Evolutionary conservation across 805 yeast genomes (phyloP).

Genomic region (Suhomyces emberorum): DNA sequence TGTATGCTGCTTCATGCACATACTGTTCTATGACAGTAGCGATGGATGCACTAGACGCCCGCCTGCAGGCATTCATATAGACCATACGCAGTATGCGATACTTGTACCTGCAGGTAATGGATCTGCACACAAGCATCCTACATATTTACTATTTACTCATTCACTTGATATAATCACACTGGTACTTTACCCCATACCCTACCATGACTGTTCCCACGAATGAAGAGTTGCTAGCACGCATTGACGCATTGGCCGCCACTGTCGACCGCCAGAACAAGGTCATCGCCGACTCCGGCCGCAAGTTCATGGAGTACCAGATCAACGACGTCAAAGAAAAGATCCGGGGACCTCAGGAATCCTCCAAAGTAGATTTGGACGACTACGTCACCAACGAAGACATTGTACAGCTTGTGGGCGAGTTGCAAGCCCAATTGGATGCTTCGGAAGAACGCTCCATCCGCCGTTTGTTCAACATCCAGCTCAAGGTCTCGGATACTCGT

Average conservation of each 20-base stretch:
- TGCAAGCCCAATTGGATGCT: constrained; percentile 81
- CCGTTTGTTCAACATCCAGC: constrained; percentile 62
- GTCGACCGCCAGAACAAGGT: constrained; percentile 65
- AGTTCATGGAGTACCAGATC: constrained; percentile 67
- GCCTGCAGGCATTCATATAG: too few relatives aligned
- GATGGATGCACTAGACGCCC: too few relatives aligned
- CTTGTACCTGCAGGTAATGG: too few relatives aligned
- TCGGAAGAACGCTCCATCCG: constrained; percentile 75
- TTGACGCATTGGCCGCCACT: constrained; percentile 48
- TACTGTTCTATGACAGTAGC: too few relatives aligned
- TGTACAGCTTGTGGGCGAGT: constrained; percentile 81
- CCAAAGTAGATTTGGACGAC: constrained; percentile 41
- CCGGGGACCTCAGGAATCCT: constrained; percentile 15
- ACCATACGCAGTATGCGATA: too few relatives aligned
- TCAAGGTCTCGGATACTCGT: constrained; percentile 36
- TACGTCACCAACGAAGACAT: constrained; percentile 80
- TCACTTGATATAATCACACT: neutral
- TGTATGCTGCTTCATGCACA: too few relatives aligned
- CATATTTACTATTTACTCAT: neutral
- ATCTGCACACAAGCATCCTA: neutral
- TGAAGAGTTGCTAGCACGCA: constrained; percentile 25
- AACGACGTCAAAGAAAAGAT: constrained; percentile 40
- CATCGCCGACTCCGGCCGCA: constrained; percentile 76
- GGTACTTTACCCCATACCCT: too few relatives aligned
- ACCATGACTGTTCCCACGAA: constrained; percentile 2